Base-by-base conservation (phyloP, 441 rosid genomes). In the Hypseocharis bilobata region DNA sequence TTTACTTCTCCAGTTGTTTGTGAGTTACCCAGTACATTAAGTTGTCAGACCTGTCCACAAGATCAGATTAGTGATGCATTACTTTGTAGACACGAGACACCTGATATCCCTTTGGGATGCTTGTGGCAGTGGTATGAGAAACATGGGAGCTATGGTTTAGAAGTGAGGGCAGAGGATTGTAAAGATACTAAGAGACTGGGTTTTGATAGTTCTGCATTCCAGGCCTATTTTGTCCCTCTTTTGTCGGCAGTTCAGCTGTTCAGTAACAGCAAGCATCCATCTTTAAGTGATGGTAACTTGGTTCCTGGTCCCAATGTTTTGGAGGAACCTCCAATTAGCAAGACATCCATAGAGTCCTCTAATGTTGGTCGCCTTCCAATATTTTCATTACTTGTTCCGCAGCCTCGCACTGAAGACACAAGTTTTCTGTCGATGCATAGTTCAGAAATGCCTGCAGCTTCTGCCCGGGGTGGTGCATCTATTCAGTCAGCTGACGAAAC, bases 161-260 rank as follows among this genome's bases (percentile, higher is more conserved):
- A 84, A 79, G 64, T 84, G 49, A 81, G 64, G 68, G 82, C 76
- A 19, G 80, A 80, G 68, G 86, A 84, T 61, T 65, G 55, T 71
- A 69, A 51, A 38, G 74, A 74, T 57, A 57, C 80, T 27, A 80
- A 70, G 70, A 75, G 80, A 49, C 29, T 71, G 32, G 79, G 88
- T 13, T 64, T 76, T 38, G 84, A 82, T 72, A 73, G 61, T 47
- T 75, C 77, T 68, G 70, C 70, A 0, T 84, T 82, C 22, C 64
- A 76, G 49, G 88, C 86, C 55, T 84, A 84, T 66, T 84, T 78
- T 72, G 83, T 84, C 38, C 88, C 88, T 20, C 81, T 69, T 44
- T 67, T 84, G 74, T 84, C 86, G 36, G 85, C 88, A 19, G 74
- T 84, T 76, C 88, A 84, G 74, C 77, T 84, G 64, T 80, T 82